Conservation (phyloP, 164 flowering plant genomes). For the Vitis rotundifolia region DNA sequence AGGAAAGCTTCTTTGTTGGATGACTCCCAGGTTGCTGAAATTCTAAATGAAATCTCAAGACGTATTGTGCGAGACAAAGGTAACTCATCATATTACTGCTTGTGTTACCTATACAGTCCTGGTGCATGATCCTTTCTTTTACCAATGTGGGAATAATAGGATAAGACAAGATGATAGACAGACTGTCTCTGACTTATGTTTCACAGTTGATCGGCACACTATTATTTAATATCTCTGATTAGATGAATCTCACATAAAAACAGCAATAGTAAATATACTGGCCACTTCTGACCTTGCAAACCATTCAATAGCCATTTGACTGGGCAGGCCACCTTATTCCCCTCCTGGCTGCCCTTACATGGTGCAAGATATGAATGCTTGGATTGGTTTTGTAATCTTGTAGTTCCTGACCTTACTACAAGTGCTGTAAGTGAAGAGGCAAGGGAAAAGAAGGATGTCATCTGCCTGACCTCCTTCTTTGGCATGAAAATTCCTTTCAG, state of each 20-base stretch:
- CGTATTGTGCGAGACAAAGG: slow-evolving; percentile 88
- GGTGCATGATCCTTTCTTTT: too few species aligned
- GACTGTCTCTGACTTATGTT: too few species aligned
- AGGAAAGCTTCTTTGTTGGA: slow-evolving; percentile 75
- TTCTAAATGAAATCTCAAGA: slow-evolving; percentile 80
- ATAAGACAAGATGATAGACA: background rate
- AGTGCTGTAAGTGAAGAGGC: too few species aligned
- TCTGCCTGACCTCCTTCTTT: too few species aligned
- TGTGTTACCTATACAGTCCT: background rate
- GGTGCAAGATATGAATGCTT: too few species aligned
- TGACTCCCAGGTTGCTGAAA: slow-evolving; percentile 72
- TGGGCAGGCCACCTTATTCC: background rate
- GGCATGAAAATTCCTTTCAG: too few species aligned
- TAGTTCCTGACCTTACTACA: too few species aligned
- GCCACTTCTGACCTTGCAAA: background rate
- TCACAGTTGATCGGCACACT: too few species aligned
- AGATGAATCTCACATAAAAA: background rate
- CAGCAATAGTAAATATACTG: background rate
- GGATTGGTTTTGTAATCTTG: too few species aligned
- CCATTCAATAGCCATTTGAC: background rate
- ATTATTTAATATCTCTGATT: background rate
- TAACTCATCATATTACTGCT: slow-evolving; percentile 16
- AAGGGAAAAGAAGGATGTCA: too few species aligned
- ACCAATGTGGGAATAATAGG: background rate
- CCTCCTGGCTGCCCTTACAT: too few species aligned